phyloP scores from a whole-genome alignment of 495 filamentous ascomycete species.

The Poronia punctata region DNA sequence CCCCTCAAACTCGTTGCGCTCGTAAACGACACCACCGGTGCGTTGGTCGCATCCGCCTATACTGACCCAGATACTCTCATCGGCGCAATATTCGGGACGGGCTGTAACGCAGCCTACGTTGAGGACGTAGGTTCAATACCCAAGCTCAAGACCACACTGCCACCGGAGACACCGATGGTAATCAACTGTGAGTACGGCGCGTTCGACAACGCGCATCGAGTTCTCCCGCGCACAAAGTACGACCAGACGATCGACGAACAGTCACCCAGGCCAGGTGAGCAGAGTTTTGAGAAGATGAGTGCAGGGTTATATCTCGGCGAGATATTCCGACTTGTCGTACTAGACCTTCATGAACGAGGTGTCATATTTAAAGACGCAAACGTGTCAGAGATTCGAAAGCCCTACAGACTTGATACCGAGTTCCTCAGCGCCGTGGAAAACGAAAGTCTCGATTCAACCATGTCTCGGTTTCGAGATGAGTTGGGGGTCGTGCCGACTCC shows the following conservation, averaged over 20 bases:
- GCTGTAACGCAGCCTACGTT: slow-evolving; percentile 87
- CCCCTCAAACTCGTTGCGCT: slow-evolving; percentile 75
- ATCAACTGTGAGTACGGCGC: slow-evolving; percentile 91
- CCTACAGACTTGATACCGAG: slow-evolving; percentile 68
- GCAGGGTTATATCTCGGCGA: slow-evolving; percentile 78
- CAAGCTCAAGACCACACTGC: slow-evolving; percentile 74
- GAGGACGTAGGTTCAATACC: slow-evolving; percentile 69
- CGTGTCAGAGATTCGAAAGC: slow-evolving; percentile 55
- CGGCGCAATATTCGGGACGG: slow-evolving; percentile 83
- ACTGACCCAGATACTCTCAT: slow-evolving; percentile 71
- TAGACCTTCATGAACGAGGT: slow-evolving; percentile 60
- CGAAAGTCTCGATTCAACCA: slow-evolving; percentile 67
- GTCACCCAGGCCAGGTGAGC: slow-evolving; percentile 74
- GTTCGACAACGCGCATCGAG: slow-evolving; percentile 77
- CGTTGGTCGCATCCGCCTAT: slow-evolving; percentile 75
- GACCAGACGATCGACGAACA: slow-evolving; percentile 74
- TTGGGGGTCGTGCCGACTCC: slow-evolving; percentile 53
- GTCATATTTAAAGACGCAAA: slow-evolving; percentile 66
- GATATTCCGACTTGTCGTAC: slow-evolving; percentile 68
- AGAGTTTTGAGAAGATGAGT: slow-evolving; percentile 84
- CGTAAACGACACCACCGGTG: slow-evolving; percentile 83
- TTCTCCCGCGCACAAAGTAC: slow-evolving; percentile 66
- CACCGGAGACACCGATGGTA: slow-evolving; percentile 66
- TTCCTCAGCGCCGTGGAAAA: slow-evolving; percentile 71
- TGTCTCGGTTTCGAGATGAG: slow-evolving; percentile 54